phyloP scores from a whole-genome alignment of 2,329 filamentous ascomycete species.

The Seiridium cupressi region DNA sequence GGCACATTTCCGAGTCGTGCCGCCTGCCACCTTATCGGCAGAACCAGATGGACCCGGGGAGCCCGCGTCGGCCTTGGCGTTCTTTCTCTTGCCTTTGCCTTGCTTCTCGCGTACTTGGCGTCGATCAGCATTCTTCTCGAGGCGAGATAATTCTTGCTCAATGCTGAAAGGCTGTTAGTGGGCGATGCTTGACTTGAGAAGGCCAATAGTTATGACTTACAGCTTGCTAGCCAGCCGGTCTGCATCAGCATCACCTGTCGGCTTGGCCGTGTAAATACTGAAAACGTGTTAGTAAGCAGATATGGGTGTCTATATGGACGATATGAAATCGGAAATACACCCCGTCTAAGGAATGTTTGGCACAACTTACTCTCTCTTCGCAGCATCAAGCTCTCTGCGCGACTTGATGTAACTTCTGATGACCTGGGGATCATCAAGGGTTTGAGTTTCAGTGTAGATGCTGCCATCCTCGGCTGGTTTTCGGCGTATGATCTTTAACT shows the following conservation, averaged over 20 bases:
- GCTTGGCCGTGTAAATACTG: conserved; percentile 49
- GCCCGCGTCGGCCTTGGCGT: conserved; percentile 37
- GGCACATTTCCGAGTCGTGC: conserved; percentile 88
- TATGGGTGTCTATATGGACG: too few species aligned
- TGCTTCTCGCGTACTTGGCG: conserved; percentile 87
- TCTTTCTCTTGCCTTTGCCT: conserved; percentile 61
- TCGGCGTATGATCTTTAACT: conserved; percentile 70
- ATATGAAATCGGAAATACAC: too few species aligned
- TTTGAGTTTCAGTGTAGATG: conserved; percentile 54
- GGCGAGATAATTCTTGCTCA: conserved; percentile 73
- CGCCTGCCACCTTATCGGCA: conserved; percentile 53
- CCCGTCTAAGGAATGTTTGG: too few species aligned
- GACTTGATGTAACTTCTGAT: conserved; percentile 86
- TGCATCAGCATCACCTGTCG: conserved; percentile 49
- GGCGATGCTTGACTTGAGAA: conserved; percentile 33
- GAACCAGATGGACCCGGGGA: conserved; percentile 46
- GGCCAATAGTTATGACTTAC: conserved; percentile 16
- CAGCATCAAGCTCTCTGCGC: conserved; percentile 67
- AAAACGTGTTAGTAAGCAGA: conserved; percentile 33
- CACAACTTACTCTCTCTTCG: conserved; percentile 67
- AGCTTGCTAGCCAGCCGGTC: conserved; percentile 48
- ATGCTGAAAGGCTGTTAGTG: conserved; percentile 46
- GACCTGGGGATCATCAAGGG: conserved; percentile 77
- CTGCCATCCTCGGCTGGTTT: conserved; percentile 64
- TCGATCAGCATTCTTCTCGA: conserved; percentile 89